Evolutionary conservation across 164 flowering plant genomes (phyloP), one percentile per base, ranked within the genome.

Genomic region (Houttuynia cordata): DNA sequence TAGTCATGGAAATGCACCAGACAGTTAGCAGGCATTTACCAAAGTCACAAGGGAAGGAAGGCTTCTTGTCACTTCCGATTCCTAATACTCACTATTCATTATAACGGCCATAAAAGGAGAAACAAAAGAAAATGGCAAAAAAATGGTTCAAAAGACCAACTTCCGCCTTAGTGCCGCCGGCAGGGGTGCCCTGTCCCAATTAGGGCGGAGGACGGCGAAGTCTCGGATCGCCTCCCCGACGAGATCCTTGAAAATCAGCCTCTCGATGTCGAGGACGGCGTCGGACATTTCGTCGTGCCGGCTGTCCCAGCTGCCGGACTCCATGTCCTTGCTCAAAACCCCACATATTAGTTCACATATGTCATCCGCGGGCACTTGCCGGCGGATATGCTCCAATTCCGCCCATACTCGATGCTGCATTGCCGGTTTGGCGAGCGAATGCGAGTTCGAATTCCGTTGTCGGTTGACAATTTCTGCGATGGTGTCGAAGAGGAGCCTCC

Each of bases 191-290:
- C n/a, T n/a, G 3, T 8, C 18, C 57, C 55, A 55, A 45, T 67
- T 76, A n/a, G 74, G 70, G 23, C 79, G 47, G 24, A 76, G 62
- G 0, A 66, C 60, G 5, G 86, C 91, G 19, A 87, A 79, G 66
- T 86, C 87, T 19, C 71, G 62, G 68, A 93, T 84, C 1, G 89
- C 72, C 61, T 88, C 99, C 34, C 78, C 78, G 24, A 93, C 73
- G 62, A 93, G 74, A 67, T 90, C 99, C 76, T 86, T 93, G 71
- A 86, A 93, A 22, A 93, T 73, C 56, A 80, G 61, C 72, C 99
- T 72, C 70, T 93, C 99, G 58, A 93, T 76, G 71, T 88, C 88
- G 62, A 90, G 57, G 54, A 88, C 95, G 2, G 77, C 73, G 4
- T 82, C 86, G 17, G 91, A 81, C 63, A 74, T 64, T 80, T 81